Percentiles rank a stretch among this genome's conserved stretches.
phyloP scores from a whole-genome alignment of 2,329 filamentous ascomycete species.

The Pseudogymnoascus sp. region DNA sequence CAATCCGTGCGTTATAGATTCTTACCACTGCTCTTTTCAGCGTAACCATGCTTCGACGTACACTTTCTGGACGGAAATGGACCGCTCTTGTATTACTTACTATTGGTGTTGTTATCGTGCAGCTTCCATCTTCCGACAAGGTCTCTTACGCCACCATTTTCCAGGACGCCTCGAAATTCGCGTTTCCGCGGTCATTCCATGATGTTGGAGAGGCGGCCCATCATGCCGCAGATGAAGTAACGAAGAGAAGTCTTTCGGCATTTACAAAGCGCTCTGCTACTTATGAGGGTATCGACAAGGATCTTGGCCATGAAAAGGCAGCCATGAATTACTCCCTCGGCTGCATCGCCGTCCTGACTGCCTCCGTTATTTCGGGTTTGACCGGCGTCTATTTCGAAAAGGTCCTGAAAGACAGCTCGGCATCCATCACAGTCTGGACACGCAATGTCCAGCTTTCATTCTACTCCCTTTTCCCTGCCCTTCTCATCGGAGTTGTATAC shows the following conservation, averaged over 20 bases:
- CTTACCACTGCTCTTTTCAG: constrained; percentile 84
- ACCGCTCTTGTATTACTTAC: constrained; percentile 69
- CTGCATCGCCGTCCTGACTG: constrained; percentile 65
- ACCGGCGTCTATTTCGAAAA: constrained; percentile 88
- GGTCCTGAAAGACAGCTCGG: constrained; percentile 75
- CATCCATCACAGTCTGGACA: constrained; percentile 75
- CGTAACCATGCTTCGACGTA: constrained; percentile 63
- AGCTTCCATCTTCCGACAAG: constrained; percentile 56
- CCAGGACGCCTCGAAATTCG: constrained; percentile 43
- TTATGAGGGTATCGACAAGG: constrained; percentile 76
- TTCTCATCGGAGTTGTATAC: constrained; percentile 78
- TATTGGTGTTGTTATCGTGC: constrained; percentile 75
- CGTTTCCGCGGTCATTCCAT: constrained; percentile 72
- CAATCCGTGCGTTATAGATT: constrained; percentile 42
- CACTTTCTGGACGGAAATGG: constrained; percentile 69
- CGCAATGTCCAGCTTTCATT: constrained; percentile 91
- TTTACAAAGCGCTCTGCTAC: constrained; percentile 69
- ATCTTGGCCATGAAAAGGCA: constrained; percentile 40
- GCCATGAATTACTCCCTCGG: constrained; percentile 73
- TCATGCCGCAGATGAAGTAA: constrained; percentile 42
- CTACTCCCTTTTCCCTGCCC: constrained; percentile 83
- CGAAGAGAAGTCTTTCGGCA: constrained; percentile 37
- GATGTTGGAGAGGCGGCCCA: constrained; percentile 56
- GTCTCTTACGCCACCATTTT: constrained; percentile 53
- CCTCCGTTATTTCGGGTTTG: constrained; percentile 72